A percentile compares a stretch with the other conserved stretches of the same genome.
These are phyloP conservation scores for Acrodontium crateriforme DNA, from an alignment of 2,329 filamentous ascomycete species.

Conservation along the genomic window DNA sequence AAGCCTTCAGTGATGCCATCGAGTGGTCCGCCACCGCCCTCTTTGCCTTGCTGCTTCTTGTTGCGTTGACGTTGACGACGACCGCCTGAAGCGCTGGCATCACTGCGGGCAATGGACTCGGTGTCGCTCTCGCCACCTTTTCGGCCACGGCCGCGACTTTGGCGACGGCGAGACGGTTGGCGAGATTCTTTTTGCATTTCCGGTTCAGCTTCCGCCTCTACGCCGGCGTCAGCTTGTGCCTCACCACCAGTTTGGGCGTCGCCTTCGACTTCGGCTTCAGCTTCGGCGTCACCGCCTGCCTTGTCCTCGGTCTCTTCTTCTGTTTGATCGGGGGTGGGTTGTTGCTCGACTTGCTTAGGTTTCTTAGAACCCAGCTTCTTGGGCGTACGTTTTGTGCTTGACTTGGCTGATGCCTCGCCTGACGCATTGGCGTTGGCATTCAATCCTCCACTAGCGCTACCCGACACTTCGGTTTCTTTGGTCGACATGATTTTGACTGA, in stretches of 20 bases:
- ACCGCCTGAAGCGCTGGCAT: conserved; percentile 39
- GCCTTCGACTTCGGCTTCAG: conserved; percentile 21
- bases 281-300: conserved; percentile 18
- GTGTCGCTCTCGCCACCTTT: conserved; percentile 34
- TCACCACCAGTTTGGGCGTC: conserved; percentile 19
- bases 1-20: conserved; percentile 42
- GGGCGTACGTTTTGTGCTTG: conserved; percentile 31
- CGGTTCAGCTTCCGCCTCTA: conserved; percentile 25
- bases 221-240: conserved; percentile 28
- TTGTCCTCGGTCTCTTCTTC: conserved; percentile 3
- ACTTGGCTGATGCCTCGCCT: conserved; percentile 20
- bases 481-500: background rate
- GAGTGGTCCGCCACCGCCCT: conserved; percentile 35
- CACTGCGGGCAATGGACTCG: conserved; percentile 40
- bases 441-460: conserved; percentile 13
- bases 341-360: conserved; percentile 29
- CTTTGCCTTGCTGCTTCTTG: conserved; percentile 34
- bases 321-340: conserved; percentile 30
- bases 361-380: conserved; percentile 36
- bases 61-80: conserved; percentile 42
- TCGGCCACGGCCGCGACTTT: conserved; percentile 37
- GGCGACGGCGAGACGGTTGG: conserved; percentile 33
- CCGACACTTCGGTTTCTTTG: background rate
- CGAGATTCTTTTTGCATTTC: conserved; percentile 28
- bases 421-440: conserved; percentile 18